phyloP scores from a whole-genome alignment of 2,329 filamentous ascomycete species.

The Fusarium longipes region DNA sequence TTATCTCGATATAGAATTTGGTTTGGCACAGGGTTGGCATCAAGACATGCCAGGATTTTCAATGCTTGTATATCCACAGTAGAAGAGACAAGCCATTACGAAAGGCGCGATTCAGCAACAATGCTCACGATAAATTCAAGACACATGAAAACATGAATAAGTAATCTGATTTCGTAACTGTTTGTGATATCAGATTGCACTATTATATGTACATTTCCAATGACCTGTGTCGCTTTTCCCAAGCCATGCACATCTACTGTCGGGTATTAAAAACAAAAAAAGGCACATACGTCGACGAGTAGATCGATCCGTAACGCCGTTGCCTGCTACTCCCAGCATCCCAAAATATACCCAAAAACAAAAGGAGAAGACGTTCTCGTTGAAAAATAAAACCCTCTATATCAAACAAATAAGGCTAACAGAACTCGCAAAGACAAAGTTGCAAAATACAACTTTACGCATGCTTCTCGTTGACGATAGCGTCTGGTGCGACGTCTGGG shows the following conservation, averaged over 20 bases:
- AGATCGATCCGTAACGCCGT: conserved; percentile 39
- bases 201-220: conserved; percentile 32
- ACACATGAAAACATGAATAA: conserved; percentile 7
- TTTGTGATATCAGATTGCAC: conserved; percentile 33
- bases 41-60: background rate
- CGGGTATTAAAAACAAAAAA: conserved; percentile 42
- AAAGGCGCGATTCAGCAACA: too few species aligned
- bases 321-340: conserved; percentile 44
- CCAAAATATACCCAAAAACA: conserved; percentile 10
- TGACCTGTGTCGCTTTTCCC: conserved; percentile 39
- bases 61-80: background rate
- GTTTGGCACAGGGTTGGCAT: background rate
- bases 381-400: conserved; percentile 28
- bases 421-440: conserved; percentile 20
- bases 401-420: conserved; percentile 39
- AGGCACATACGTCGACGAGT: conserved; percentile 20
- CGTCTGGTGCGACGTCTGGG: conserved; percentile 24
- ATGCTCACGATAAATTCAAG: background rate
- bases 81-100: background rate
- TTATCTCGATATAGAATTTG: background rate
- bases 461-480: conserved; percentile 28
- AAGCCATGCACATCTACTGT: conserved; percentile 38
- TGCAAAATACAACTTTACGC: conserved; percentile 10
- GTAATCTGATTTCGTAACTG: conserved; percentile 35
- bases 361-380: conserved; percentile 2